Base-by-base conservation (phyloP, 306 rosid species). In the Potentilla sterilis region DNA sequence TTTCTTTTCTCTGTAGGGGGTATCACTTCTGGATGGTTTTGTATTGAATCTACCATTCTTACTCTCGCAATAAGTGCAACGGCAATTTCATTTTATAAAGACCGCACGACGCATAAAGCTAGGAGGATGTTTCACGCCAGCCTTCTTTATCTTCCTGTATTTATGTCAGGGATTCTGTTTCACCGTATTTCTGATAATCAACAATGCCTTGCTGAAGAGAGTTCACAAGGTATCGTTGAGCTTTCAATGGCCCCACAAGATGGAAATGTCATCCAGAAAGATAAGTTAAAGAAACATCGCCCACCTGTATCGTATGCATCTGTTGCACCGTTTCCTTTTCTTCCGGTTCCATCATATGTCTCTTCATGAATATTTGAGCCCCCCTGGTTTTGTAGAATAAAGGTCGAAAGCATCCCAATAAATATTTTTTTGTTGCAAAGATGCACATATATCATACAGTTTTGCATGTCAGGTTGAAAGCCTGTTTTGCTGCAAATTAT, bases 41-140 rank as follows among this genome's bases (percentile, higher is more conserved):
- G 91, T 75, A 86, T 90, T 1, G 98, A 95, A 86, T 90, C 98
- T n/a, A 80, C 91, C 5, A 76, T 61, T 74, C 96, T 95, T 47
- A 95, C 97, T 16, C 88, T 92, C n/a, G 95, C 96, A 58, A 92
- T 94, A 79, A 82, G 79, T 9, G 94, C 91, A 4, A 78, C 96
- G 1, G 96, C 96, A 46, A 92, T 86, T 83, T 90, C 97, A 11
- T 94, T 94, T 79, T 89, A 85, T 59, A 84, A 89, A 75, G 83
- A 94, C 82, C 92, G 93, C 7, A 90, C 93, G 1, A 81, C 46
- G 69, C 89, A 86, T 68, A 90, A 89, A 74, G 97, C 98, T 16
- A 86, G 96, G 75, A 87, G 86, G 85, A 95, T 95, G 97, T 92
- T 95, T 83, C 73, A 88, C 22, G 98, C 98, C 66, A 95, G 98